These are phyloP conservation scores for Hirsutella rhossiliensis DNA, from an alignment of 2,329 filamentous ascomycete species.

Conservation along the genomic window DNA sequence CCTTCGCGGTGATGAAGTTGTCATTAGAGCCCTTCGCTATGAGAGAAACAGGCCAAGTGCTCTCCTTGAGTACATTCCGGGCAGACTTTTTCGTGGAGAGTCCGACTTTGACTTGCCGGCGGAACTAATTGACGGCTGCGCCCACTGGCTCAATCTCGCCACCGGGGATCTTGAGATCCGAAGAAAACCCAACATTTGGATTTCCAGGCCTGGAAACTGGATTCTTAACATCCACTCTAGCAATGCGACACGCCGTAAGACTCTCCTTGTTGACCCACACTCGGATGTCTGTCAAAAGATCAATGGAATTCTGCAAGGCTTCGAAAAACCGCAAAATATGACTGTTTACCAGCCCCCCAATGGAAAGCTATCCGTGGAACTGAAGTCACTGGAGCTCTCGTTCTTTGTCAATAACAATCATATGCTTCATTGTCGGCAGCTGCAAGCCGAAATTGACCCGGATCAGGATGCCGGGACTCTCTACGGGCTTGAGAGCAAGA, in stretches of 20 bases:
- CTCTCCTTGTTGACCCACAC: conserved; percentile 34
- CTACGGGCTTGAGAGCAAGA: conserved; percentile 46
- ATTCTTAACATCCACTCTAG: conserved; percentile 14
- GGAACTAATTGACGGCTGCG: conserved; percentile 35
- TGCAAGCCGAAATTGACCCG: conserved; percentile 39
- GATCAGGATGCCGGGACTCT: conserved; percentile 48
- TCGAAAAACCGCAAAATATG: conserved; percentile 9
- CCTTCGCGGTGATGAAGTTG: conserved; percentile 20
- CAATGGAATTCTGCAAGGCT: conserved; percentile 31
- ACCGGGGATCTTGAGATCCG: conserved; percentile 36
- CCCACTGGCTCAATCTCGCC: conserved; percentile 47
- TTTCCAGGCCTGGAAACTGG: conserved; percentile 16
- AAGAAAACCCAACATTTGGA: conserved; percentile 22
- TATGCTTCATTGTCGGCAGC: conserved; percentile 33
- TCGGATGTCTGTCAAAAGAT: conserved; percentile 27
- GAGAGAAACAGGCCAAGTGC: too few species aligned
- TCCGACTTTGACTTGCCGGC: conserved; percentile 35
- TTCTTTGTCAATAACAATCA: conserved; percentile 35
- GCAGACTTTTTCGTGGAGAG: conserved; percentile 13
- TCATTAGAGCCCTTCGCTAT: conserved; percentile 30
- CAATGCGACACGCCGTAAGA: conserved; percentile 7
- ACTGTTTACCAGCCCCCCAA: conserved; percentile 25
- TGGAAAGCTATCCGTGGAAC: conserved; percentile 28
- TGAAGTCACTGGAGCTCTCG: conserved; percentile 37
- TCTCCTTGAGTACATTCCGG: conserved; percentile 22